These are phyloP conservation scores for Penicillium sp. DNA, from an alignment of 2,329 filamentous ascomycete genomes.

Conservation along the genomic window DNA sequence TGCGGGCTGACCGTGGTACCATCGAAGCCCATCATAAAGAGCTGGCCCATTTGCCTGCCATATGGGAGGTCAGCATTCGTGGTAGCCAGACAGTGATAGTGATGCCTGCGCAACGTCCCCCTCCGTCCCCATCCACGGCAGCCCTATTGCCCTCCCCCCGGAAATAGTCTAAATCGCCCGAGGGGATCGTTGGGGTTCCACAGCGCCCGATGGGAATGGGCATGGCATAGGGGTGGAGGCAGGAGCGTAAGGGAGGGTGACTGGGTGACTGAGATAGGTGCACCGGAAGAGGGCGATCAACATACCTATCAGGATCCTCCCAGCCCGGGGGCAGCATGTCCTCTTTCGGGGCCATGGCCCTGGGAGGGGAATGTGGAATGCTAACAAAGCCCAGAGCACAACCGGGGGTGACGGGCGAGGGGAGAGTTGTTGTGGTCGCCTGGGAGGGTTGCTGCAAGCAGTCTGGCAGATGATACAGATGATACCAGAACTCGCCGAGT, in stretches of 20 bases:
- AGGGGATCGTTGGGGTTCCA: slow-evolving; percentile 21
- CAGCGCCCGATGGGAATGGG: slow-evolving; percentile 7
- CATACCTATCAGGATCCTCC: slow-evolving; percentile 47
- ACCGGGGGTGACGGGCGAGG: slow-evolving; percentile 6
- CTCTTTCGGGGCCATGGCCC: slow-evolving; percentile 48
- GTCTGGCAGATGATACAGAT: slow-evolving; percentile 6
- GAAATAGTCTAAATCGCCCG: slow-evolving; percentile 62
- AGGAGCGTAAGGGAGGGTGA: slow-evolving; percentile 6
- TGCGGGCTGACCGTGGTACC: slow-evolving; percentile 66
- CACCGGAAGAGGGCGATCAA: slow-evolving; percentile 22
- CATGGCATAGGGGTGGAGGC: slow-evolving; percentile 5
- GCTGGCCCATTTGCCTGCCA: slow-evolving; percentile 61
- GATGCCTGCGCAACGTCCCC: too few relatives aligned
- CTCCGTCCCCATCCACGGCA: background rate
- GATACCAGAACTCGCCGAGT: slow-evolving; percentile 13
- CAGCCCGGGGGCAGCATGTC: slow-evolving; percentile 46
- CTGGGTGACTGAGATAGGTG: slow-evolving; percentile 2
- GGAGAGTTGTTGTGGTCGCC: slow-evolving; percentile 1
- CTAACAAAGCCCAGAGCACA: slow-evolving; percentile 20
- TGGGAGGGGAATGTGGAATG: slow-evolving; percentile 35
- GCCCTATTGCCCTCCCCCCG: background rate
- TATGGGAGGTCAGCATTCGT: slow-evolving; percentile 55
- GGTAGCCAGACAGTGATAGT: too few relatives aligned
- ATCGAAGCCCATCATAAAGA: slow-evolving; percentile 72
- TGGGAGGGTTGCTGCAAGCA: slow-evolving; percentile 17